Conservation (phyloP, 2,329 filamentous ascomycete genomes). For the Biscogniauxia marginata region DNA sequence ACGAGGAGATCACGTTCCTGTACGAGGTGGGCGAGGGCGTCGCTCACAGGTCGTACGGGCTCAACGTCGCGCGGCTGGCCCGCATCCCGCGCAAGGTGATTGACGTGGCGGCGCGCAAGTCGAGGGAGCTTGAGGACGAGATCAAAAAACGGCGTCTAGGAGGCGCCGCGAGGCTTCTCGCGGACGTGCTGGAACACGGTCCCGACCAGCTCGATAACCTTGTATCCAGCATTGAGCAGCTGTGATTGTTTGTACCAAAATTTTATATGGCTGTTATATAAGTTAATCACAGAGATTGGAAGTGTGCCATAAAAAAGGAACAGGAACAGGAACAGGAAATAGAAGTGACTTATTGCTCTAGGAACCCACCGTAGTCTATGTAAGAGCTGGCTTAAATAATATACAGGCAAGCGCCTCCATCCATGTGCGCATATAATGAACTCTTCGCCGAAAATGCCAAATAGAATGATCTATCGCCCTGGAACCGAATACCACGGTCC, state of each 20-base stretch:
- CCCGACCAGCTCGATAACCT: slow-evolving; percentile 51
- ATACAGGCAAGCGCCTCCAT: slow-evolving; percentile 6
- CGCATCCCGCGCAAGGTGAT: slow-evolving; percentile 75
- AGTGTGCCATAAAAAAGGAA: neutral
- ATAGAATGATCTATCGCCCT: slow-evolving; percentile 5
- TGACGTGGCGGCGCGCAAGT: slow-evolving; percentile 77
- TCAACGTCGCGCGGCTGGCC: slow-evolving; percentile 89
- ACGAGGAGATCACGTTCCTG: slow-evolving; percentile 86
- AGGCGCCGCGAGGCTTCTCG: slow-evolving; percentile 44
- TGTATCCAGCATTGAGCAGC: slow-evolving; percentile 57
- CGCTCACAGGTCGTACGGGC: slow-evolving; percentile 87
- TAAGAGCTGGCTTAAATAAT: slow-evolving; percentile 11
- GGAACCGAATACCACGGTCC: neutral
- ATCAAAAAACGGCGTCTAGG: slow-evolving; percentile 62
- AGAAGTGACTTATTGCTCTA: slow-evolving; percentile 4
- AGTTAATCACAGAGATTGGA: neutral
- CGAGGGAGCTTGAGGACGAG: slow-evolving; percentile 73
- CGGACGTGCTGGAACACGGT: slow-evolving; percentile 38
- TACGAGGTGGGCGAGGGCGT: slow-evolving; percentile 92
- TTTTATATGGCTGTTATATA: slow-evolving; percentile 8
- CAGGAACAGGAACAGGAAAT: neutral
- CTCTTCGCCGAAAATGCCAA: slow-evolving; percentile 2
- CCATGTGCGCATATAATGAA: neutral
- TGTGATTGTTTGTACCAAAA: slow-evolving; percentile 37
- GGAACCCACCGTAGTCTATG: slow-evolving; percentile 4